Evolutionary conservation across 1,139 yeast species (phyloP).

Genomic region (Sporopachydermia cereana): DNA sequence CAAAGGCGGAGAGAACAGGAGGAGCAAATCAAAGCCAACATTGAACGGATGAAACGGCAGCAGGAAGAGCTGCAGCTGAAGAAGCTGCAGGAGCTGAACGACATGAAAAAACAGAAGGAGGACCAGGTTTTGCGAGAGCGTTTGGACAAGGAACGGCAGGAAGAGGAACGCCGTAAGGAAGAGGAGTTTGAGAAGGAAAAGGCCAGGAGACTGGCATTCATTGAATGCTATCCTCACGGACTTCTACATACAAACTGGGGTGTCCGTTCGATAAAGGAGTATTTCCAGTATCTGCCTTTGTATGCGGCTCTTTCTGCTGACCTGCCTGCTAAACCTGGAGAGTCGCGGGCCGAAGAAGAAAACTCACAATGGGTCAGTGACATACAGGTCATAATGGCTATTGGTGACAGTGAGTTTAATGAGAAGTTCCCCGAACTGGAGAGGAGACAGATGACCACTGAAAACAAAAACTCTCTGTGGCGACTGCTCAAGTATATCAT

Average conservation of each 20-base stretch:
- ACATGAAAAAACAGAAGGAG: background rate
- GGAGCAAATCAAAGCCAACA: constrained; percentile 4
- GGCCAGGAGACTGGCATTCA: background rate
- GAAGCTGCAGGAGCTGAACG: background rate
- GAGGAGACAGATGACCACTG: background rate
- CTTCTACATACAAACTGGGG: constrained; percentile 1
- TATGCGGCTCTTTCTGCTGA: background rate
- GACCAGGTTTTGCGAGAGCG: background rate
- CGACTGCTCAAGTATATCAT: background rate
- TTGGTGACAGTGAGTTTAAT: constrained; percentile 1
- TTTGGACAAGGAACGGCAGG: background rate
- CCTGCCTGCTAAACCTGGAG: background rate
- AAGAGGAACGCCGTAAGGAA: background rate
- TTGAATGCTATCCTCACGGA: background rate
- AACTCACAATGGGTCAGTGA: background rate
- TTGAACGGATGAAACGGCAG: background rate
- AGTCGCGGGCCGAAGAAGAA: background rate
- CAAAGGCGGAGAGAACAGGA: constrained; percentile 4
- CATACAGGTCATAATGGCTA: background rate
- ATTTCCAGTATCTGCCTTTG: background rate
- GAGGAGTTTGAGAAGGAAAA: constrained; percentile 4
- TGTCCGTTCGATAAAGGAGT: background rate
- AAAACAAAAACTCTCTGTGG: background rate
- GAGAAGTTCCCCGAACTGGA: background rate
- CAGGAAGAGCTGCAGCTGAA: constrained; percentile 5